These are phyloP conservation scores for Lachancea mirantina DNA, from an alignment of 805 yeast genomes.

Conservation along the genomic window DNA sequence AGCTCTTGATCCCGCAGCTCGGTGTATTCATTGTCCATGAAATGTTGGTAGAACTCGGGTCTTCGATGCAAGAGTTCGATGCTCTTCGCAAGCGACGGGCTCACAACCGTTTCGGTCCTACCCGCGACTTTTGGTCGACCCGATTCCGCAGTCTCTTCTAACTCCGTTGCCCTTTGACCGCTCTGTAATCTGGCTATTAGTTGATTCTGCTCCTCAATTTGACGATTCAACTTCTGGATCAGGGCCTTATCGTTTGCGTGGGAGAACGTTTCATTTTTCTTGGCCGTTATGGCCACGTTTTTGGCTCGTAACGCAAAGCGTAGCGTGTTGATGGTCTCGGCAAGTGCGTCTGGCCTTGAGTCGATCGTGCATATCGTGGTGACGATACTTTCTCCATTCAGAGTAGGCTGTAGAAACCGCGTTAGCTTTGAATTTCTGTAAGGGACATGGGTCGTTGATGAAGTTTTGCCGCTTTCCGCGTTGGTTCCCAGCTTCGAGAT, in stretches of 20 bases:
- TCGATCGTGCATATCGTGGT: slow-evolving; percentile 84
- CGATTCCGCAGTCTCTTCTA: not conserved
- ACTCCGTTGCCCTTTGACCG: not conserved
- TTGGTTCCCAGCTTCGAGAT: slow-evolving; percentile 62
- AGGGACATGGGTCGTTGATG: slow-evolving; percentile 59
- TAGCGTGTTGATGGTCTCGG: slow-evolving; percentile 80
- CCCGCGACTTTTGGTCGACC: too few species aligned
- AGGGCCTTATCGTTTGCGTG: slow-evolving; percentile 39
- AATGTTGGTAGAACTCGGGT: slow-evolving; percentile 53
- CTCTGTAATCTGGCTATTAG: slow-evolving; percentile 41
- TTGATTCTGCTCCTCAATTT: slow-evolving; percentile 53
- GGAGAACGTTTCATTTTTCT: slow-evolving; percentile 36
- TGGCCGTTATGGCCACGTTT: slow-evolving; percentile 66
- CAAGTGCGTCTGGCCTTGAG: slow-evolving; percentile 47
- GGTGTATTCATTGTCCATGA: slow-evolving; percentile 53
- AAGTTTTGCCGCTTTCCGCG: slow-evolving; percentile 19
- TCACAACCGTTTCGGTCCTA: not conserved
- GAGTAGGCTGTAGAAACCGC: slow-evolving; percentile 81
- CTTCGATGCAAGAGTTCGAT: slow-evolving; percentile 32
- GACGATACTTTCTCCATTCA: slow-evolving; percentile 79
- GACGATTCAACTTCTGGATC: slow-evolving; percentile 49
- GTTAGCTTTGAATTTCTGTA: slow-evolving; percentile 92
- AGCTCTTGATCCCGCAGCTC: slow-evolving; percentile 45
- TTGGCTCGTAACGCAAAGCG: slow-evolving; percentile 93
- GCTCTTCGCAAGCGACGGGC: not conserved